Evolutionary conservation across 345 rosid species (phyloP), one percentile per base, ranked within the genome.

Genomic region (Balakata baccata): DNA sequence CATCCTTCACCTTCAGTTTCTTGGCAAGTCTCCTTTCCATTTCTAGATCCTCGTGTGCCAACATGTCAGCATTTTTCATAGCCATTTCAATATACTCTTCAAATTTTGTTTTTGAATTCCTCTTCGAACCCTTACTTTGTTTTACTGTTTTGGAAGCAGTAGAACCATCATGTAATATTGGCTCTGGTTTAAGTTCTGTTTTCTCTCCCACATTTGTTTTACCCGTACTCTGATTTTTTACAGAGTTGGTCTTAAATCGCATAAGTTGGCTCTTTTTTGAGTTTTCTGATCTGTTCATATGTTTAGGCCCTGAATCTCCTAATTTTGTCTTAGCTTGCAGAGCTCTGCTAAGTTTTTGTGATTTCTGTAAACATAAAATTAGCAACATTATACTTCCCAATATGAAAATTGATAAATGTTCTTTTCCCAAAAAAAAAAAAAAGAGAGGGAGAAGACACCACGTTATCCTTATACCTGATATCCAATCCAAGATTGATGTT

Each of bases 11-110:
- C 81, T 87, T 92, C 70, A 95, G 94, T 80, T 86, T 92, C 91
- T 88, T 92, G 10, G 94, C 96, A 49, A 95, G 94, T 76, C 80
- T 89, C 79, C 81, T 92, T 81, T 95, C 99, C 77, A 91, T 47
- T 73, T 75, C 80, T 80, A 83, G 50, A 87, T 95, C 99, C 68
- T 87, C 81, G 12, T 87, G 81, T 1, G 77, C 82, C 75, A 77
- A 73, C 49, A 61, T 54, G 56, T 20, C 71, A 41, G 49, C 61
- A 43, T 69, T 73, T 47, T 71, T 78, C 76, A 75, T 75, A 67
- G 89, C 94, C 83, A 88, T 80, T 76, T 83, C 86, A 72, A 95
- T 85, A 64, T 71, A 84, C 86, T 92, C 94, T 75, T 89, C 93
- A 76, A 92, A 95, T 69, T 85, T 91, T 6, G 96, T 83, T 81